Evolutionary conservation across 2,329 filamentous ascomycete genomes (phyloP), one percentile per base, ranked within the genome.

Genomic region (Alternaria triticina): DNA sequence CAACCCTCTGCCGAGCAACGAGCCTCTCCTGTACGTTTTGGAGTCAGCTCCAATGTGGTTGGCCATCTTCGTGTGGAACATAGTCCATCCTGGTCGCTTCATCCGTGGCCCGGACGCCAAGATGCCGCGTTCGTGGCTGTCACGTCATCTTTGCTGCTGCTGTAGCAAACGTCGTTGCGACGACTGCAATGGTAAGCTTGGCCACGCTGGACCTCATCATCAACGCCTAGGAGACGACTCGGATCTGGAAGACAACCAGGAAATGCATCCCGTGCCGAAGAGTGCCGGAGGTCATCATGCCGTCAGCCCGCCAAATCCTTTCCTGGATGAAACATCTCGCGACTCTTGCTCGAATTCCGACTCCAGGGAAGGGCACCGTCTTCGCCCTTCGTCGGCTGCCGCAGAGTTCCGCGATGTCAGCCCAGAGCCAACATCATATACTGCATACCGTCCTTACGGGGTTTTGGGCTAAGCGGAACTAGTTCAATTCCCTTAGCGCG

Each of bases 11-110:
- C 81, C 84, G 1, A 81, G 74, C 47, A 80, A 86, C 66, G 86
- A 88, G 70, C 81, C 72, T 5, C 88, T 86, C 69, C 80, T 84
- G 40, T 86, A 85, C 64, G 73, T 75, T 2, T 83, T 81, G 64
- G 87, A 89, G 71, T 85, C 85, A 1, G 72, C 84, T 3, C 86
- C 87, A 4, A 89, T 89, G 84, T 79, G 85, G 56, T 55, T 88
- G 20, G 70, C 70, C 9, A 61, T 73, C 22, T 10, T 74, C 0
- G 59, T 74, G 27, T 69, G 65, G 65, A 70, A 68, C 49, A 49
- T 69, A 17, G 59, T 67, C 10, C 67, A 61, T 22, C 61, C 62
- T 17, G 57, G 61, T 44, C 59, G 61, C 54, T 71, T 68, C 30
- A 64, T 72, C 28, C 46, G 50, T 43, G 67, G 67, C 56, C 17